A percentile compares a stretch with the other conserved stretches of the same genome.
Evolutionary conservation across 1,139 yeast genomes (phyloP).

Genomic region (Candida frijolesensis): DNA sequence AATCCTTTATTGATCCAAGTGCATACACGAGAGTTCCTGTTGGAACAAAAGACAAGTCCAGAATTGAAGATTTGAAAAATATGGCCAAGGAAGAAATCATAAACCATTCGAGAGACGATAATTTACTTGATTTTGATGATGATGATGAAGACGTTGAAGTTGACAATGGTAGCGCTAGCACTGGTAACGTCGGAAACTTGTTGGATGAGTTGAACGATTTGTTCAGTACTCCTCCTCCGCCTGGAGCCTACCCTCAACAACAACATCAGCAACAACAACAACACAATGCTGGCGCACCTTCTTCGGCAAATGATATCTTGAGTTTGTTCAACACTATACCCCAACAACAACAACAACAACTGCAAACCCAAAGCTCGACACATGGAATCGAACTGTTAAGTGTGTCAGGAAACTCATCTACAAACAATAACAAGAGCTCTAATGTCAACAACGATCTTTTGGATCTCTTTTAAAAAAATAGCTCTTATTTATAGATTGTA

Average conservation of each 20-base stretch:
- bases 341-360: constrained; percentile 6
- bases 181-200: constrained; percentile 28
- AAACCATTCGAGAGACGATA: constrained; percentile 70
- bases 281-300: constrained; percentile 1
- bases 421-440: constrained; percentile 9
- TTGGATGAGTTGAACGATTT: constrained; percentile 72
- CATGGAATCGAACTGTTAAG: constrained; percentile 22
- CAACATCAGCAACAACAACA: constrained; percentile 8
- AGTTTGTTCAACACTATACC: constrained; percentile 37
- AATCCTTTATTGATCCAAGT: constrained; percentile 56
- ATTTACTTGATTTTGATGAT: constrained; percentile 79
- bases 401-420: constrained; percentile 22
- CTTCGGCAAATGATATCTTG: constrained; percentile 44
- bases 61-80: constrained; percentile 72
- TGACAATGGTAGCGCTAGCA: constrained; percentile 12
- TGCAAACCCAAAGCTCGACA: constrained; percentile 10
- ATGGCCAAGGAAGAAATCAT: constrained; percentile 80
- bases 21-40: constrained; percentile 33
- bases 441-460: constrained; percentile 50
- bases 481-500: constrained; percentile 1
- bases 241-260: constrained; percentile 3
- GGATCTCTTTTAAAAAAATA: constrained; percentile 48
- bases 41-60: constrained; percentile 20
- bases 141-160: constrained; percentile 57
- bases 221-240: constrained; percentile 42